Conservation (phyloP, 768 basidiomycete species). For the Mycena kentingensis region DNA sequence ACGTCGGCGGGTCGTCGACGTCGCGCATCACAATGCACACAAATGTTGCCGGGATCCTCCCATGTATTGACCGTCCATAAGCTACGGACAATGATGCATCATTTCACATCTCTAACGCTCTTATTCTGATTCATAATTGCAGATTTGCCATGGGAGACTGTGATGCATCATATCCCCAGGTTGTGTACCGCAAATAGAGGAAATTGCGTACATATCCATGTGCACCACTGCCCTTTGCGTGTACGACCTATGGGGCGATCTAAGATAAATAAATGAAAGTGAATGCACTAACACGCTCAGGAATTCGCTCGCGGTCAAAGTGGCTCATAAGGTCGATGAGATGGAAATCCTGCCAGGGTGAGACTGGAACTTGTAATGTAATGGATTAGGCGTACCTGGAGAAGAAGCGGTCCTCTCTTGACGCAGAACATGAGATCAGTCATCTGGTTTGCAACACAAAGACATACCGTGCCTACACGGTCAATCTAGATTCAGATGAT, state of each 20-base stretch:
- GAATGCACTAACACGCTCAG: slow-evolving; percentile 14
- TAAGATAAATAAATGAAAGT: neutral
- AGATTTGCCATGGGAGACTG: neutral
- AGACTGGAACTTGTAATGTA: neutral
- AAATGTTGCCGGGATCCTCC: neutral
- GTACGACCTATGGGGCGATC: slow-evolving; percentile 8
- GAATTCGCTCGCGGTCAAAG: slow-evolving; percentile 16
- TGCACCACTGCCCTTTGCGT: slow-evolving; percentile 22
- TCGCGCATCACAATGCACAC: neutral
- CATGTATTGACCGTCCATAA: neutral
- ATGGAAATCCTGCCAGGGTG: slow-evolving; percentile 14
- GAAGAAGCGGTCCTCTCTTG: slow-evolving; percentile 17
- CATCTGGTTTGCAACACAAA: too few relatives aligned
- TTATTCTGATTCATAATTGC: neutral
- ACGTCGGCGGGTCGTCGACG: neutral
- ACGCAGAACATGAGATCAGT: too few relatives aligned
- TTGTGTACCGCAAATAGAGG: neutral
- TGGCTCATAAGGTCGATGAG: slow-evolving; percentile 14
- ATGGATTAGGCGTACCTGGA: slow-evolving; percentile 7
- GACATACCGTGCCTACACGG: too few relatives aligned
- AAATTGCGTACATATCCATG: slow-evolving; percentile 14
- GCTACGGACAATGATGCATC: neutral
- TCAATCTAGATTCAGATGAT: too few relatives aligned
- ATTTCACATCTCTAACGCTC: neutral
- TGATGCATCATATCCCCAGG: neutral